Conservation (phyloP, 306 rosid species). For the Hippophae rhamnoides region DNA sequence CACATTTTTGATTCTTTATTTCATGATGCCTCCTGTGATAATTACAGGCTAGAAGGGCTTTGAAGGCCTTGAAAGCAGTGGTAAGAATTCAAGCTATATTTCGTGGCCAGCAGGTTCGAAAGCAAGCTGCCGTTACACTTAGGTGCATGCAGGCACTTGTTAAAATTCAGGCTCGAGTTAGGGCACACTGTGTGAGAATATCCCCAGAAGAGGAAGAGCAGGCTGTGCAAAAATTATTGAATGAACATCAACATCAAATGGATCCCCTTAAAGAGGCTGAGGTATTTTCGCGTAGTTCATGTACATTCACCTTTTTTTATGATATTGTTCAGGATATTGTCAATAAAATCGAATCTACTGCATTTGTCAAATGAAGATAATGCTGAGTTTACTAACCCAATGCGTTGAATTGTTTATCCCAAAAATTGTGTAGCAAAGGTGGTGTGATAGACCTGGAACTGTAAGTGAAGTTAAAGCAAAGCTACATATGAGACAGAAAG, state of each 20-base stretch:
- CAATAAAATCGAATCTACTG: too few relatives aligned
- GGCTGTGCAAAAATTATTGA: constrained; percentile 4
- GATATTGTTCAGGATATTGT: not conserved
- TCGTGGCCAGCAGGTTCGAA: constrained; percentile 67
- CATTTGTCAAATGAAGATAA: too few relatives aligned
- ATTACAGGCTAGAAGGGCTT: constrained; percentile 63
- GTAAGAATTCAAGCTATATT: constrained; percentile 93
- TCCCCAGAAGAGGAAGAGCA: constrained; percentile 36
- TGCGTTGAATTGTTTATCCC: not conserved
- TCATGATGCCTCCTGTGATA: not conserved
- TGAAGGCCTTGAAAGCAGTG: constrained; percentile 77
- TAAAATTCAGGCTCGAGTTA: constrained; percentile 57
- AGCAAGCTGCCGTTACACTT: constrained; percentile 82
- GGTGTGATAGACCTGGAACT: constrained; percentile 73
- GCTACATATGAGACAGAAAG: constrained; percentile 63
- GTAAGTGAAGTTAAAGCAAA: constrained; percentile 50
- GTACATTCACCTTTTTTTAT: not conserved
- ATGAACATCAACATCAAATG: constrained; percentile 22
- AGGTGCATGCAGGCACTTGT: constrained; percentile 97
- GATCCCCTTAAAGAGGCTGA: constrained; percentile 63
- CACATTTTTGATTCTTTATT: too few relatives aligned
- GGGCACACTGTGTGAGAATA: constrained; percentile 37
- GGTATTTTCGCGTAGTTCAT: constrained; percentile 20
- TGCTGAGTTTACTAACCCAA: too few relatives aligned
- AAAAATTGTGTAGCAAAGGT: constrained; percentile 45